Evolutionary conservation across 2,329 filamentous ascomycete genomes (phyloP).

Genomic region (Aureobasidium sp.): DNA sequence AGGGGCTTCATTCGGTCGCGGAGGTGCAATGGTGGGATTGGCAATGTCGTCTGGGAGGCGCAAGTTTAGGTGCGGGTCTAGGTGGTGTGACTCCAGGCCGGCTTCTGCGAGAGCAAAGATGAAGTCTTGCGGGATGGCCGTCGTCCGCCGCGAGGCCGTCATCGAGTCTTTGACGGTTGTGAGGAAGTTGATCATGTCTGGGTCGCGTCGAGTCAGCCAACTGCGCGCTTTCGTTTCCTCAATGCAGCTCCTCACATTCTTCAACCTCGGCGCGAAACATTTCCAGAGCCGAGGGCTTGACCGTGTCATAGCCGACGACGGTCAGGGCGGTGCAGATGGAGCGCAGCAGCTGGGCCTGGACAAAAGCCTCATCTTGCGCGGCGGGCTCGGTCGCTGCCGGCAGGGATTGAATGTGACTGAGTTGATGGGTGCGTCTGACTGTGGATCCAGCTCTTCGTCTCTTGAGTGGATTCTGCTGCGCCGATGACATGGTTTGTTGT

Average conservation of each 20-base stretch:
- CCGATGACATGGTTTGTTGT: slow-evolving; percentile 8
- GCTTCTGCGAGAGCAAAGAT: slow-evolving; percentile 41
- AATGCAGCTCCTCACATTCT: slow-evolving; percentile 34
- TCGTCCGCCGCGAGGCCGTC: slow-evolving; percentile 48
- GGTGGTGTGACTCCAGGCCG: slow-evolving; percentile 20
- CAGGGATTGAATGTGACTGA: slow-evolving; percentile 20
- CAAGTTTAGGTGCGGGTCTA: slow-evolving; percentile 35
- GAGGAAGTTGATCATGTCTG: slow-evolving; percentile 50
- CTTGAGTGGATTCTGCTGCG: slow-evolving; percentile 9
- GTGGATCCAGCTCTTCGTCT: slow-evolving; percentile 4
- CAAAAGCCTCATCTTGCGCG: slow-evolving; percentile 44
- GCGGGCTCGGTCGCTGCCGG: slow-evolving; percentile 29
- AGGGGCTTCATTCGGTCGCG: slow-evolving; percentile 34
- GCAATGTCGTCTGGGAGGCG: slow-evolving; percentile 28
- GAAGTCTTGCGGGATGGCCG: slow-evolving; percentile 54
- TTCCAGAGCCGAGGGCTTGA: slow-evolving; percentile 50
- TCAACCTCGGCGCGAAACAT: slow-evolving; percentile 49
- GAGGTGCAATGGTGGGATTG: slow-evolving; percentile 35
- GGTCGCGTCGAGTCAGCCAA: not conserved
- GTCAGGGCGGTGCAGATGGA: slow-evolving; percentile 48
- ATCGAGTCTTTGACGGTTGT: slow-evolving; percentile 51
- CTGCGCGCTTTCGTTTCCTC: slow-evolving; percentile 35
- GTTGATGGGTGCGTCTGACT: slow-evolving; percentile 3
- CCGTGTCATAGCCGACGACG: slow-evolving; percentile 49
- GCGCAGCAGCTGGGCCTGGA: slow-evolving; percentile 49